Base-by-base conservation (phyloP, 2,329 filamentous ascomycete species). In the Escovopsis sp. region DNA sequence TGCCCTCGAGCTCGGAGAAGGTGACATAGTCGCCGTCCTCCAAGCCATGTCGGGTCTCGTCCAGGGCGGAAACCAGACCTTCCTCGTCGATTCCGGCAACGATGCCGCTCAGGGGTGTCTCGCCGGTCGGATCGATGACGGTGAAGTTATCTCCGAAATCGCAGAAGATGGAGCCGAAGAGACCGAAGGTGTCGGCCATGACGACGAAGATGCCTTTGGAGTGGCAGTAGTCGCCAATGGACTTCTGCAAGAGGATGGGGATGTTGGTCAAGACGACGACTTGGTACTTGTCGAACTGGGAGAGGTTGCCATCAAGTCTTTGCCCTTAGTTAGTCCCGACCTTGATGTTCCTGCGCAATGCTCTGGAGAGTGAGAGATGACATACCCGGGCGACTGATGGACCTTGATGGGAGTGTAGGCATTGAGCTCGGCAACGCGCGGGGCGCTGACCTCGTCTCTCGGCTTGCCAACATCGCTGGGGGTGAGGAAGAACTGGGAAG, bases 11-110 rank as follows among this genome's bases (percentile, higher is more conserved):
- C 60, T 98, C 91, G 3, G 85, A 81, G 61, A 98, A 98, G 8
- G 86, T 94, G 43, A 98, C 87, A 59, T 81, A 94, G 60, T 98
- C 91, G 19, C 89, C 91, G 69, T 98, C 91, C 62, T 95, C 87
- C 34, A 98, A 70, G 5, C 91, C 91, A 60, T 98, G 91, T 43
- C 91, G 77, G 9, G 87, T 91, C 68, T 98, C 91, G 52, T 98
- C 91, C 26, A 95, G 70, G 9, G 88, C 87, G 11, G 89, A 94
- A 4, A 98, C 89, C 39, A 95, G 60, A 18, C 91, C 91, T 37
- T 91, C 84, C 48, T 91, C 83, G 53, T 93, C 79, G 52, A 98
- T 91, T 43, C 75, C 82, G 36, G 89, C 89, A 43, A 98, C 74
- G 48, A 98, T 98, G 23, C 91, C 91, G 56, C 70, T 86, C 30